Evolutionary conservation across 805 yeast species (phyloP).

Genomic region (Blastobotrys peoriensis): DNA sequence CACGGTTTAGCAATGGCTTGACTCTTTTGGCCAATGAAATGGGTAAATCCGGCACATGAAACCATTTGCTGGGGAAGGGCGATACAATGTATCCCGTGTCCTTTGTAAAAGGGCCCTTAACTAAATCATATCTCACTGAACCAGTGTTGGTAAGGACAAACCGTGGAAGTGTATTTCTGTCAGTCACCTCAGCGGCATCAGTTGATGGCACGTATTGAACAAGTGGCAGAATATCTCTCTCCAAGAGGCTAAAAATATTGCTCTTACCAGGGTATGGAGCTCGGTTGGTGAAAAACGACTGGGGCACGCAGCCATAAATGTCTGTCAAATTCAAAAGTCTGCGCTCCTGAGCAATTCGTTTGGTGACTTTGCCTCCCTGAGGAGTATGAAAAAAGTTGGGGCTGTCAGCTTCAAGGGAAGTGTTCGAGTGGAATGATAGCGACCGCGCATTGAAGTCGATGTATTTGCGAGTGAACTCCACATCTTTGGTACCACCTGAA

Average conservation of each 20-base stretch:
- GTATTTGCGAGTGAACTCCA: conserved; percentile 53
- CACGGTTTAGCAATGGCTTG: conserved; percentile 51
- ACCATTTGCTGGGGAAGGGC: conserved; percentile 82
- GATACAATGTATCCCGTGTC: conserved; percentile 79
- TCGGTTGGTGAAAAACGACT: conserved; percentile 58
- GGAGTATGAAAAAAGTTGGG: conserved; percentile 44
- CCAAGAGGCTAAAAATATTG: conserved; percentile 56
- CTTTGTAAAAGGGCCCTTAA: conserved; percentile 73
- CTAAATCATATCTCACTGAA: conserved; percentile 78
- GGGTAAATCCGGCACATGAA: conserved; percentile 53
- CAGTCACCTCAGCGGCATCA: conserved; percentile 28
- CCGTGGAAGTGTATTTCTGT: conserved; percentile 34
- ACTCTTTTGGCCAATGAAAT: conserved; percentile 49
- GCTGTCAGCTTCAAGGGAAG: conserved; percentile 13
- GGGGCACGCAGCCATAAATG: conserved; percentile 59
- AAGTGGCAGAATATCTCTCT: conserved; percentile 47
- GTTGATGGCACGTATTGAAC: conserved; percentile 17
- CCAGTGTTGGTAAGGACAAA: conserved; percentile 77
- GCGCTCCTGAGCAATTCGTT: conserved; percentile 40
- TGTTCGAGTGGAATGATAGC: conserved; percentile 55
- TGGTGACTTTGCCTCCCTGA: conserved; percentile 46
- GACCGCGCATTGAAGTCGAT: conserved; percentile 77
- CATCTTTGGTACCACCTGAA: conserved; percentile 11
- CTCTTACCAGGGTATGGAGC: conserved; percentile 56
- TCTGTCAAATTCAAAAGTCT: conserved; percentile 46